Evolutionary conservation across 106 monocot genomes (phyloP), one percentile per base, ranked within the genome.

Genomic region (Acorus gramineus): DNA sequence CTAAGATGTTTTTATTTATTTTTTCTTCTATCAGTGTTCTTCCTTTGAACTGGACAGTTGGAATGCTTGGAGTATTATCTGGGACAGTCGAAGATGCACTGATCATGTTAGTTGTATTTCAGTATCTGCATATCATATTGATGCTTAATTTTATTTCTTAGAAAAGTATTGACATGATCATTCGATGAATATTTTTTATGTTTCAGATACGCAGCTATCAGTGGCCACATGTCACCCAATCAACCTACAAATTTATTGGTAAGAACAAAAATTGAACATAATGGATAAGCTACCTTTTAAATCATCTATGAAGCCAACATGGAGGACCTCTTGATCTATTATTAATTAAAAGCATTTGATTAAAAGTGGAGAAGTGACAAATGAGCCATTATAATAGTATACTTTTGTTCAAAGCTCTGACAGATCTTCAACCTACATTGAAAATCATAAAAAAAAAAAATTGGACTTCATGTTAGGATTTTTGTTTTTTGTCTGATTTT

Each of bases 31-130:
- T 66, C 80, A 93, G 93, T 42, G 75, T 89, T 71, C 86, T 93
- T 80, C 93, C 93, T 14, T 59, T 93, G 51, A 93, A 93, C 64
- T 93, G 93, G 93, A 93, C 93, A 4, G 81, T 93, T 62, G 93
- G 93, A 44, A 84, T 78, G 79, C 74, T 84, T 7, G 93, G 93
- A 66, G 81, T 93, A 48, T 64, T 93, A 52, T 82, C 93, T 8
- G 93, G 75, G 52, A 86, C 89, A 2, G 75, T 93, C 43, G 93
- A 93, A 69, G 93, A 93, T 75, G 72, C 86, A 44, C 72, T 89
- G 6, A 86, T 93, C 46, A 49, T 77, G 93, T 93, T 59, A 84
- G 89, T 81, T 57, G 5, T 70, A 3, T 2, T 65, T 67, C 52
- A 59, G 45, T 66, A 12, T 28, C 1, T 28, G 28, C 28, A 28